phyloP scores from a whole-genome alignment of 2,329 filamentous ascomycete species.

The Penicillium frequentans region DNA sequence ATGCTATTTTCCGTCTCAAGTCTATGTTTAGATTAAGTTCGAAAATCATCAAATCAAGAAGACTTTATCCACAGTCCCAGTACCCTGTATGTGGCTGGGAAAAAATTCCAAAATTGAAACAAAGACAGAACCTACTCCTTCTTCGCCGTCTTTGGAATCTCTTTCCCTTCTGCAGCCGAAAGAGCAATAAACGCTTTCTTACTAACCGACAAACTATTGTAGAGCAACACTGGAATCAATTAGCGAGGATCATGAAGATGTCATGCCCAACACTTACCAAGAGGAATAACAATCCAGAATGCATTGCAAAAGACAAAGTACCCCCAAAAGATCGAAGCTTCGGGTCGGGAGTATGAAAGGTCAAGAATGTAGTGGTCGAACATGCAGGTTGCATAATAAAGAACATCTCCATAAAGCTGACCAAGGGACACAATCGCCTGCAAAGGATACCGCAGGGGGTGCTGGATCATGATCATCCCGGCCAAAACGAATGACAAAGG shows the following conservation, averaged over 20 bases:
- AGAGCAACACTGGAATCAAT: neutral
- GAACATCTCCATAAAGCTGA: slow-evolving; percentile 57
- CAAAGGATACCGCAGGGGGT: slow-evolving; percentile 53
- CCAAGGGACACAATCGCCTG: slow-evolving; percentile 57
- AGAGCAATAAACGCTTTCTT: neutral
- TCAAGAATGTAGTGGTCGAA: slow-evolving; percentile 54
- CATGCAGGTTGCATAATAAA: slow-evolving; percentile 58
- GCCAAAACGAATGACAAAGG: slow-evolving; percentile 55
- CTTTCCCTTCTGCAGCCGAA: neutral
- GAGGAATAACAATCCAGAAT: slow-evolving; percentile 59
- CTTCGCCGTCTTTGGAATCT: neutral
- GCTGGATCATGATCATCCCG: slow-evolving; percentile 48
- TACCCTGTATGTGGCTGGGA: neutral
- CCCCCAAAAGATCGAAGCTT: slow-evolving; percentile 58
- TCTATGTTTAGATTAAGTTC: neutral
- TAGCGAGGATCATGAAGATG: neutral
- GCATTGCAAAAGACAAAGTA: slow-evolving; percentile 60
- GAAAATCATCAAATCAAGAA: no score
- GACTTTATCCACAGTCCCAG: neutral
- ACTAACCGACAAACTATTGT: neutral
- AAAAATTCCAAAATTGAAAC: neutral
- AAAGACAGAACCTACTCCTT: neutral
- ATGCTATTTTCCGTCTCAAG: neutral
- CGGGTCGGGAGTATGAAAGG: slow-evolving; percentile 54
- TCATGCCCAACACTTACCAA: neutral